These are phyloP conservation scores for Pleurotus platypus DNA, from an alignment of 768 basidiomycete species.

Conservation along the genomic window DNA sequence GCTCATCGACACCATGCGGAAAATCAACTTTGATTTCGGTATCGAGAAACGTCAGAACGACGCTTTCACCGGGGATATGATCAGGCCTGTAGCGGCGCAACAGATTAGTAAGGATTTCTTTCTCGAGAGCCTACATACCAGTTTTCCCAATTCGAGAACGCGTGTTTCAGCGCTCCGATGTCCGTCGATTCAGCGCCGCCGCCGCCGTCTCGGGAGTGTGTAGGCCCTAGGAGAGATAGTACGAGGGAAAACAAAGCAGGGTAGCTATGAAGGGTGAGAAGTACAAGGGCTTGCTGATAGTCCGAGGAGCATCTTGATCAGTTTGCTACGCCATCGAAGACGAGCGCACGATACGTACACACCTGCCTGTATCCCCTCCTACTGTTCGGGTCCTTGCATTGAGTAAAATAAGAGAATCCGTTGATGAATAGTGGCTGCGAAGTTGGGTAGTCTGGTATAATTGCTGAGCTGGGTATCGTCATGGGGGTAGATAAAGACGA, in stretches of 20 bases:
- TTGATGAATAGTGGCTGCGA: slow-evolving; percentile 67
- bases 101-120: slow-evolving; percentile 24
- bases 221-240: slow-evolving; percentile 64
- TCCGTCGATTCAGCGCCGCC: slow-evolving; percentile 81
- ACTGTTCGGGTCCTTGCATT: slow-evolving; percentile 56
- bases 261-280: slow-evolving; percentile 76
- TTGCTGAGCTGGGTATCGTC: slow-evolving; percentile 26
- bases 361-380: slow-evolving; percentile 85
- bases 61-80: slow-evolving; percentile 57
- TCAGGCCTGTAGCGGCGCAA: slow-evolving; percentile 66
- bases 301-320: too few relatives aligned
- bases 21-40: slow-evolving; percentile 69
- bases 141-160: neutral
- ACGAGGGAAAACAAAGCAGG: slow-evolving; percentile 80
- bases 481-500: slow-evolving; percentile 3
- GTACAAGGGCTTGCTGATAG: slow-evolving; percentile 69
- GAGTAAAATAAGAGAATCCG: slow-evolving; percentile 76
- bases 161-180: slow-evolving; percentile 79
- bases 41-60: slow-evolving; percentile 85
- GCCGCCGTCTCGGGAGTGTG: slow-evolving; percentile 68
- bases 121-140: slow-evolving; percentile 12
- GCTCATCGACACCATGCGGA: slow-evolving; percentile 64
- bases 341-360: neutral
- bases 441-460: neutral
- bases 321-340: too few relatives aligned